Evolutionary conservation across 306 rosid species (phyloP), one percentile per base, ranked within the genome.

Genomic region (Trifolium repens): DNA sequence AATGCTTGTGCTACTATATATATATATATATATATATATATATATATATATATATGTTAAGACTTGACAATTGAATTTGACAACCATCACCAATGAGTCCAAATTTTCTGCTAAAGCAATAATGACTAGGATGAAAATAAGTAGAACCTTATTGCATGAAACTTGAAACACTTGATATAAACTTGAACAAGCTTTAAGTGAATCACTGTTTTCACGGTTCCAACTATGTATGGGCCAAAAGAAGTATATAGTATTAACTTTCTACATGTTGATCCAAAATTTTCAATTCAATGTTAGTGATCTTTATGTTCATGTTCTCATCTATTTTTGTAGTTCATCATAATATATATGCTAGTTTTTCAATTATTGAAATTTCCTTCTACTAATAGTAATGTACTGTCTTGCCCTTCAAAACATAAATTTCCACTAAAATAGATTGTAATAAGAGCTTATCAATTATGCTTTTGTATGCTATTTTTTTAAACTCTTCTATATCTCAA

Each of bases 101-200:
- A 78, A 75, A 53, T 74, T 81, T 81, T 19, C 71, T 71, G 88
- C 79, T 43, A 54, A 32, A 12, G 62, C 42, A 27, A 19, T 74
- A 17, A 42, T 75, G 73, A 55, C 72, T 42, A 16, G n/a, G n/a
- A 57, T 67, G 58, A 57, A 67, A 58, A 37, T 63, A 61, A 15
- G 13, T 65, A 65, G 52, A 69, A 44, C 32, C 63, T 64, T 73
- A 55, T 81, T 19, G 1, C 49, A 24, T 74, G 10, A 37, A 77
- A 35, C 26, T 42, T 73, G 13, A 22, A 22, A 22, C 24, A 22
- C 24, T 22, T 22, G 75, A 73, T 69, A 19, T 69, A 40, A 61
- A 55, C 77, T 60, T 58, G 52, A 67, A 76, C 42, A 54, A 43
- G 59, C 78, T 67, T 73, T 73, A n/a, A 47, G 72, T 63, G 61